Percentiles rank a stretch among this genome's conserved stretches.
Evolutionary conservation across 2,329 filamentous ascomycete genomes (phyloP).

Genomic region (Dothiorella sarmentorum): DNA sequence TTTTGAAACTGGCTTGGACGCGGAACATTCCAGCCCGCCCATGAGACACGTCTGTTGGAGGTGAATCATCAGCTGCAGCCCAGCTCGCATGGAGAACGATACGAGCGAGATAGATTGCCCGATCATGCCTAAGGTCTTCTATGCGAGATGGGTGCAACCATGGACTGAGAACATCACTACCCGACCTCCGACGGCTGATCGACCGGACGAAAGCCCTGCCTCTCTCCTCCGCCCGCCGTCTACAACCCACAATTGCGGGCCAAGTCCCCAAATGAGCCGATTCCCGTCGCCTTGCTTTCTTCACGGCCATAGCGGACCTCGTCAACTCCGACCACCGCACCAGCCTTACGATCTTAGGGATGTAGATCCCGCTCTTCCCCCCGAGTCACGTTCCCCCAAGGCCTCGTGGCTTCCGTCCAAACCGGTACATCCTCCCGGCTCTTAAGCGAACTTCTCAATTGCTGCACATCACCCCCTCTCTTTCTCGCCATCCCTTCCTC

Average conservation of each 20-base stretch:
- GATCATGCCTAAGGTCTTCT: not conserved
- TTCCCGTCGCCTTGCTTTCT: no score
- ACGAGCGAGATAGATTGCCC: not conserved
- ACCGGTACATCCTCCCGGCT: no score
- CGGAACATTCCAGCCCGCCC: conserved; percentile 1
- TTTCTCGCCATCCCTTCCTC: not conserved
- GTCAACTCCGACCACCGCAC: no score
- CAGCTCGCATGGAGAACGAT: not conserved
- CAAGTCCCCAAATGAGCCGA: not conserved
- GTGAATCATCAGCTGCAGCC: conserved; percentile 9
- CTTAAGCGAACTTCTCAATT: not conserved
- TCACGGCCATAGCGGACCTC: no score
- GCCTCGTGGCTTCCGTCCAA: not conserved
- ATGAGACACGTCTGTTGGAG: conserved; percentile 5
- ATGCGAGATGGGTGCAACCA: conserved; percentile 10
- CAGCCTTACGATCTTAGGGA: conserved; percentile 6
- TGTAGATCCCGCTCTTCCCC: conserved; percentile 12
- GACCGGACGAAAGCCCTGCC: conserved; percentile 1
- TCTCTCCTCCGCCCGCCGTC: not conserved
- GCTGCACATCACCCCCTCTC: not conserved
- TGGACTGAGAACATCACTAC: not conserved
- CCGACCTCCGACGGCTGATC: not conserved
- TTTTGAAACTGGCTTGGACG: not conserved
- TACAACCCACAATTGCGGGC: not conserved
- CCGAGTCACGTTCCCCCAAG: not conserved